Conservation (phyloP, 106 monocot genomes). For the Acorus calamus region DNA sequence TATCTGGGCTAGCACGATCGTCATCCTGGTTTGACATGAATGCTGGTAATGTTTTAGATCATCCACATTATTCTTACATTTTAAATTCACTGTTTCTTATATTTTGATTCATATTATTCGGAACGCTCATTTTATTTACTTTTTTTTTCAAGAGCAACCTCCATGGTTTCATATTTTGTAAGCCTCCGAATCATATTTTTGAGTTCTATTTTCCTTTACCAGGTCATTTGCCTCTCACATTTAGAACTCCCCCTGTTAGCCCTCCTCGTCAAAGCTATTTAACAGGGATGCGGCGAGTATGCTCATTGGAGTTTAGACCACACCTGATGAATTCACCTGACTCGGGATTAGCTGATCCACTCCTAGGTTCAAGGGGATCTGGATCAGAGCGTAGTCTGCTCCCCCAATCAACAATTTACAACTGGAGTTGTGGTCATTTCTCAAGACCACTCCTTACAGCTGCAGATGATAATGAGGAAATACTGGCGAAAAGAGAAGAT, state of each 20-base stretch:
- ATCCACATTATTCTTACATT: background rate
- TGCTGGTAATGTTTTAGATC: constrained; percentile 43
- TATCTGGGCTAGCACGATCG: constrained; percentile 67
- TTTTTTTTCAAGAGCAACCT: background rate
- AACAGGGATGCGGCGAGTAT: constrained; percentile 75
- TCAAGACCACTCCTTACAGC: constrained; percentile 82
- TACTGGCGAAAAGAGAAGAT: constrained; percentile 53
- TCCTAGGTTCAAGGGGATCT: constrained; percentile 44
- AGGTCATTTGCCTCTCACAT: constrained; percentile 75
- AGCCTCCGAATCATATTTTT: background rate
- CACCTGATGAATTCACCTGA: constrained; percentile 70
- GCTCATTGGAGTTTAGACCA: constrained; percentile 77
- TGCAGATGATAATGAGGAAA: constrained; percentile 78
- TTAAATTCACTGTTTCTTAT: background rate
- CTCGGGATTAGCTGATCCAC: constrained; percentile 65
- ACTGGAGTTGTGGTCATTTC: constrained; percentile 99
- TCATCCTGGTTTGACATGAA: constrained; percentile 98
- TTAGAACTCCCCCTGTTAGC: constrained; percentile 95
- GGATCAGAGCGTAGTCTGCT: constrained; percentile 60
- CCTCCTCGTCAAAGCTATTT: constrained; percentile 76
- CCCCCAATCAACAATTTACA: constrained; percentile 86
- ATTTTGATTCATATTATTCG: background rate
- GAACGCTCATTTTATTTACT: background rate
- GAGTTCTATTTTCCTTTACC: constrained; percentile 10
- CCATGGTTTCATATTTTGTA: background rate